Percentiles rank a stretch among this genome's conserved stretches.
Conservation (phyloP, 202 grass and related monocot species). For the Elaeis oleifera region DNA sequence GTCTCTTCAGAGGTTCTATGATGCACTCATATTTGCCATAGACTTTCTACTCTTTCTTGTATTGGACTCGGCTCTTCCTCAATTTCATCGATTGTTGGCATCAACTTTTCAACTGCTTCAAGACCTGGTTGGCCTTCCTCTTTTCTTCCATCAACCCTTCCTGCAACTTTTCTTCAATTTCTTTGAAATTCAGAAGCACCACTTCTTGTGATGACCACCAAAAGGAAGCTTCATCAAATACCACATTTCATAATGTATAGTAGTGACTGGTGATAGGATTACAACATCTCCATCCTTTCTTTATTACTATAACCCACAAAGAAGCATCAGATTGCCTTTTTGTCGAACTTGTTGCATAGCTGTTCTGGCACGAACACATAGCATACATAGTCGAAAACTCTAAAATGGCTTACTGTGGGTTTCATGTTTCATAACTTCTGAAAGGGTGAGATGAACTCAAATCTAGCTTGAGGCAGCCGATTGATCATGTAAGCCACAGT, state of each 20-base stretch:
- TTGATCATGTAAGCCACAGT: conserved; percentile 6
- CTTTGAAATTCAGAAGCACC: neutral
- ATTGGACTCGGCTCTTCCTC: neutral
- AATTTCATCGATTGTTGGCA: neutral
- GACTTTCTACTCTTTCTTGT: neutral
- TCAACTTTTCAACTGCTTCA: neutral
- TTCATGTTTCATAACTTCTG: conserved; percentile 2
- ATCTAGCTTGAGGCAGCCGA: conserved; percentile 4
- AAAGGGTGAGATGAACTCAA: neutral
- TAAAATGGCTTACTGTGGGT: neutral
- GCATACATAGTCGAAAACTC: conserved; percentile 9
- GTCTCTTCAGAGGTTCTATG: neutral
- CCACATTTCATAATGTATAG: conserved; percentile 12
- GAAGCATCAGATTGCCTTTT: conserved; percentile 7
- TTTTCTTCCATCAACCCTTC: neutral
- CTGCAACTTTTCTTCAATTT: neutral
- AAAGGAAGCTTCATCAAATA: conserved; percentile 16
- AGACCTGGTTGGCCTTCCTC: too few species aligned
- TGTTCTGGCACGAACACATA: conserved; percentile 18
- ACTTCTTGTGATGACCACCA: conserved; percentile 1
- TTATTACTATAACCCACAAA: conserved; percentile 14
- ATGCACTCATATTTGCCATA: neutral
- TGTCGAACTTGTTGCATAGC: conserved; percentile 8
- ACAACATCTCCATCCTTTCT: conserved; percentile 23
- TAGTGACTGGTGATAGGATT: conserved; percentile 2